phyloP scores from a whole-genome alignment of 306 rosid genomes.

The Acmispon strigosus region DNA sequence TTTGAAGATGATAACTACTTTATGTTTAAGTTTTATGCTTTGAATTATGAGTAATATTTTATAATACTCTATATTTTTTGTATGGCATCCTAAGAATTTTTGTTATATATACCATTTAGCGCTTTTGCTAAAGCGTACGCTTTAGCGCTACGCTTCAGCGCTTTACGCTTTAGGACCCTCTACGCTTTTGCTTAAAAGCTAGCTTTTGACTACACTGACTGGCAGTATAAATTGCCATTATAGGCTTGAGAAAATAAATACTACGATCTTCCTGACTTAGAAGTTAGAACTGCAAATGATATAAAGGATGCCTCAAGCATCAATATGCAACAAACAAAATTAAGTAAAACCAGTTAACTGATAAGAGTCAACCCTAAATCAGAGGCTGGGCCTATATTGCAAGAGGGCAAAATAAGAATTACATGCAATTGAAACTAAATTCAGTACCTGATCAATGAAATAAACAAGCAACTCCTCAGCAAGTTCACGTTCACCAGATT shows the following conservation, averaged over 20 bases:
- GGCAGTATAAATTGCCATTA: neutral
- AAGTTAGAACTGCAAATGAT: slow-evolving; percentile 12
- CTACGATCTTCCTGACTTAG: neutral
- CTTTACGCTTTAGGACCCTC: no score
- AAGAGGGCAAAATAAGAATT: neutral
- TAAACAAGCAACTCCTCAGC: slow-evolving; percentile 95
- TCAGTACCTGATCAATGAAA: slow-evolving; percentile 82
- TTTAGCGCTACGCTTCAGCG: no score
- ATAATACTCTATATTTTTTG: no score
- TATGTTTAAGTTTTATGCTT: no score
- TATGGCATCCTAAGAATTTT: no score
- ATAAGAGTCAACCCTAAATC: neutral
- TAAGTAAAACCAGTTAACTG: neutral
- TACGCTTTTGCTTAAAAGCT: no score
- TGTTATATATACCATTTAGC: no score
- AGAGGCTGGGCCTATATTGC: neutral
- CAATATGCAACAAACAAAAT: neutral
- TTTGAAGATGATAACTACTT: no score
- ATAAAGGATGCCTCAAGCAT: neutral
- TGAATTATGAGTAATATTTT: no score
- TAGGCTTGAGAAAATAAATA: neutral
- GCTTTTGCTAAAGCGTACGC: no score
- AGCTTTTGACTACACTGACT: no score
- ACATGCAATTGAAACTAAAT: neutral
- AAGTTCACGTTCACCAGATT: slow-evolving; percentile 97